phyloP scores from a whole-genome alignment of 2,329 filamentous ascomycete species.

The Arthrobotrys conoides region DNA sequence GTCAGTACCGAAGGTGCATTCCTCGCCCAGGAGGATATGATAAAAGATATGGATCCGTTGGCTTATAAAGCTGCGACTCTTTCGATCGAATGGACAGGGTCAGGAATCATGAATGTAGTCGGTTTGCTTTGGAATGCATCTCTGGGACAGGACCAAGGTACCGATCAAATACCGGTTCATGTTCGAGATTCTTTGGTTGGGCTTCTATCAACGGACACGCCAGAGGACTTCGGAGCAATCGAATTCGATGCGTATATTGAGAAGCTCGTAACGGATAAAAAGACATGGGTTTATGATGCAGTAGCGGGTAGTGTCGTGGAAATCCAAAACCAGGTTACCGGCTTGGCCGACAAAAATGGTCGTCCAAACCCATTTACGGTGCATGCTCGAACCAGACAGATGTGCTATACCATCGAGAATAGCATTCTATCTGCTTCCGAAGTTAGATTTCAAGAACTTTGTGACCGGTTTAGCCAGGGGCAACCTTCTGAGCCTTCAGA shows the following conservation, averaged over 20 bases:
- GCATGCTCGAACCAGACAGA: neutral
- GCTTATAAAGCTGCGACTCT: neutral
- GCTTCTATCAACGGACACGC: conserved; percentile 17
- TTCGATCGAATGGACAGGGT: neutral
- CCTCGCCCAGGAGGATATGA: neutral
- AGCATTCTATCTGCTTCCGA: neutral
- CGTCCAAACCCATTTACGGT: neutral
- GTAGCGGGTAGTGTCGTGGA: neutral
- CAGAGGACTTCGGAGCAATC: neutral
- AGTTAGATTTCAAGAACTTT: neutral
- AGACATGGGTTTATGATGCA: neutral
- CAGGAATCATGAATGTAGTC: neutral
- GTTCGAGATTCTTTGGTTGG: conserved; percentile 34
- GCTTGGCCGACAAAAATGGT: neutral
- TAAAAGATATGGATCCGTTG: neutral
- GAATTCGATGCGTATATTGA: neutral
- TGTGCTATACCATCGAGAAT: neutral
- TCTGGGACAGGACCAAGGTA: neutral
- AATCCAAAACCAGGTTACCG: neutral
- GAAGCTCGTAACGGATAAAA: neutral
- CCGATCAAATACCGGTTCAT: conserved; percentile 25
- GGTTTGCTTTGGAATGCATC: neutral
- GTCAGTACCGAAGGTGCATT: conserved; percentile 25
- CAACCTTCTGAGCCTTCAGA: neutral
- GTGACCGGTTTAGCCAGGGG: neutral